Evolutionary conservation across 2,329 filamentous ascomycete genomes (phyloP).

Genomic region (Microascus cirrosus): DNA sequence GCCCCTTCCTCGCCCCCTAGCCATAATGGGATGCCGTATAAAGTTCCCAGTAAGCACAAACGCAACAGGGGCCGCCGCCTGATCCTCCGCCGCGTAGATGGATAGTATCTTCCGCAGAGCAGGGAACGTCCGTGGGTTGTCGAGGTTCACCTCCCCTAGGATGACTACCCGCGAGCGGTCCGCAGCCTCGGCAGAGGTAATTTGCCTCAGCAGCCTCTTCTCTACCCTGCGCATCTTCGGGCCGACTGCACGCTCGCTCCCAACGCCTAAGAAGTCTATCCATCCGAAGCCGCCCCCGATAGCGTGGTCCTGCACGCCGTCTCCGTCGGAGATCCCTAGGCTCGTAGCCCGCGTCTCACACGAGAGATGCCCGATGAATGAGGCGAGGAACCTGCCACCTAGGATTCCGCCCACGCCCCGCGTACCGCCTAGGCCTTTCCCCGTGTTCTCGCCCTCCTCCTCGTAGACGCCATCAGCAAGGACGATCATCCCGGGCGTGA

Average conservation of each 20-base stretch:
- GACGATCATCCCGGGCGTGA: conserved; percentile 91
- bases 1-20: conserved; percentile 58
- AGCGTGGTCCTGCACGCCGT: conserved; percentile 44
- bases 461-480: conserved; percentile 94
- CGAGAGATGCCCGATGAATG: conserved; percentile 84
- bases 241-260: conserved; percentile 77
- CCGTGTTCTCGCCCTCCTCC: conserved; percentile 67
- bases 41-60: conserved; percentile 88
- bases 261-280: conserved; percentile 90
- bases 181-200: conserved; percentile 19
- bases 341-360: conserved; percentile 76
- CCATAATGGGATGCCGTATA: conserved; percentile 51
- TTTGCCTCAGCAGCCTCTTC: conserved; percentile 46
- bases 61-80: conserved; percentile 57
- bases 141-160: conserved; percentile 76
- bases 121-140: conserved; percentile 69
- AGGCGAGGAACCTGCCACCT: conserved; percentile 82
- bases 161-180: conserved; percentile 54
- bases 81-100: conserved; percentile 56
- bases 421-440: conserved; percentile 61
- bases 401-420: conserved; percentile 82
- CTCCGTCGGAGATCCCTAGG: conserved; percentile 55
- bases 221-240: conserved; percentile 75
- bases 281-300: conserved; percentile 83
- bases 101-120: conserved; percentile 71